Evolutionary conservation across 345 rosid species (phyloP), one percentile per base, ranked within the genome.

Genomic region (Aquilaria yunnanensis): DNA sequence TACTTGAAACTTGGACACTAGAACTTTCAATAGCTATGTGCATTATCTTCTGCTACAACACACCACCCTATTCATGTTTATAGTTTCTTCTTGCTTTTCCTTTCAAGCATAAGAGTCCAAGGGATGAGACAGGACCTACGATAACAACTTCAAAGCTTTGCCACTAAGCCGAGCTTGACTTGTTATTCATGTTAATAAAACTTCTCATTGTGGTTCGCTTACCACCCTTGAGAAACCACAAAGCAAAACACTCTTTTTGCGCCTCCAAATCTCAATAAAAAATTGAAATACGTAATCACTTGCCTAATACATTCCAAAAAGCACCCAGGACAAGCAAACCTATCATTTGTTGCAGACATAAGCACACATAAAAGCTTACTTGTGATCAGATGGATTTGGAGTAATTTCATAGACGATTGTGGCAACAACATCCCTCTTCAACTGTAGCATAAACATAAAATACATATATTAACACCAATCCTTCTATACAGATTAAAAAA

Each of bases 351-450:
- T 16, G 23, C 23, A 0, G 23, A 16, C 23, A 16, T 16, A 16
- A 16, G 23, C 23, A 16, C 23, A 16, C 43, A 37, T 3, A 8
- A 5, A 37, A 37, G 77, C 92, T 81, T 87, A 92, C 97, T 89
- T 92, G 87, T 93, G 98, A 68, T 87, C 98, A 23, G 97, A 84
- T 62, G 98, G 98, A 79, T 93, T 93, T n/a, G 97, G 98, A 59
- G 63, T 88, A 13, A 90, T 72, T 84, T 93, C 98, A 73, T 93
- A 93, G 29, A 93, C 96, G 43, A 93, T 84, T 10, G 89, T 93
- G 8, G 92, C 90, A 67, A 90, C 92, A 53, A 83, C 90, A 66
- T 93, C 98, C 69, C 97, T 82, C 82, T 93, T 93, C 79, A 87
- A 66, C 98, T 90, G 90, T 74, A 55, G 58, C 55, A 74, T 46